A percentile compares a stretch with the other conserved stretches of the same genome.
phyloP scores from a whole-genome alignment of 1,139 yeast species.

The Sugiyamaella pinicola region DNA sequence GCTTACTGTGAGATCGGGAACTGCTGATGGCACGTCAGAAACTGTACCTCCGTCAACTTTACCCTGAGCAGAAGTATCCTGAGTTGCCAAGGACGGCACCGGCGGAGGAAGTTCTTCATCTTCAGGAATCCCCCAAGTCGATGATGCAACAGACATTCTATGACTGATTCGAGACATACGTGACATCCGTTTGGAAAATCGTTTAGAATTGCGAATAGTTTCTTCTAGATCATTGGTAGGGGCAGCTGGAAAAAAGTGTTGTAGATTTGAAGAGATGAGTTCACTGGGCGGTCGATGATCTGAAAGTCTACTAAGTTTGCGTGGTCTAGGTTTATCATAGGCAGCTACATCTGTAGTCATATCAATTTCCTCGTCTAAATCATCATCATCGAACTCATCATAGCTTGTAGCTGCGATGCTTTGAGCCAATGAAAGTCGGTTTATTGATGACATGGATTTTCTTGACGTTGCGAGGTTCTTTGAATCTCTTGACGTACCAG shows the following conservation, averaged over 20 bases:
- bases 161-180: constrained; percentile 39
- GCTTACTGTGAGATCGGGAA: neutral
- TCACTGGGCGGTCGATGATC: constrained; percentile 96
- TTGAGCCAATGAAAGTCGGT: constrained; percentile 17
- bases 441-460: constrained; percentile 7
- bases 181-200: constrained; percentile 68
- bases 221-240: constrained; percentile 70
- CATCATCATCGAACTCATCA: constrained; percentile 23
- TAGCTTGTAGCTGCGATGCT: constrained; percentile 18
- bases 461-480: constrained; percentile 2
- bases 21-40: neutral
- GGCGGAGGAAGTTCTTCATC: constrained; percentile 39
- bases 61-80: no score
- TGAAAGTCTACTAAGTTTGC: constrained; percentile 51
- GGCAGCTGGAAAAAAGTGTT: constrained; percentile 90
- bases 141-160: constrained; percentile 40
- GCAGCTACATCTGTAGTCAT: constrained; percentile 20
- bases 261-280: constrained; percentile 82
- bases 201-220: constrained; percentile 80
- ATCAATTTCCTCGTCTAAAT: constrained; percentile 20
- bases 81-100: constrained; percentile 36
- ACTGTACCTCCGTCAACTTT: constrained; percentile 8
- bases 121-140: constrained; percentile 33
- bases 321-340: constrained; percentile 16
- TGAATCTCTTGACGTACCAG: constrained; percentile 9